These are phyloP conservation scores for Erythrophleum ivorense DNA, from an alignment of 331 rosid genomes.

Conservation along the genomic window DNA sequence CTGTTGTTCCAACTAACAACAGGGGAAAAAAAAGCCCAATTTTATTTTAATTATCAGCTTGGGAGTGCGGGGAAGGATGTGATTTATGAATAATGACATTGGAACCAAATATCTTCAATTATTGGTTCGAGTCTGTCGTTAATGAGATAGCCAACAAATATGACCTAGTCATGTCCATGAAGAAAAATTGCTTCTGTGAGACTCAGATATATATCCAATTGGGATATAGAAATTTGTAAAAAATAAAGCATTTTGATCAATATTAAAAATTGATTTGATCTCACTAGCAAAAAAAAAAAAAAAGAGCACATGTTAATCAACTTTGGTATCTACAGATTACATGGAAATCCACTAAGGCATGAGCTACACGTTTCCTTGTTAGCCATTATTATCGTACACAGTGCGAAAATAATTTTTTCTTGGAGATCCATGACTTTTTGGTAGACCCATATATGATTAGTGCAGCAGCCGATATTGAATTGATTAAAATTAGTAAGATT, in stretches of 20 bases:
- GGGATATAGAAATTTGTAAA: too few species aligned
- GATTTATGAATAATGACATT: constrained; percentile 3
- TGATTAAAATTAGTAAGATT: background rate
- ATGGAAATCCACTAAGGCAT: background rate
- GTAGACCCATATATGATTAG: background rate
- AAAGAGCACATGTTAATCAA: background rate
- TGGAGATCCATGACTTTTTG: constrained; percentile 3
- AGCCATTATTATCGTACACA: background rate
- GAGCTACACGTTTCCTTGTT: background rate
- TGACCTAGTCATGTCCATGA: background rate
- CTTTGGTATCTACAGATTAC: background rate
- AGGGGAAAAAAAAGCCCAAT: background rate
- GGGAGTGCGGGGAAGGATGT: background rate
- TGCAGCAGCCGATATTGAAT: background rate
- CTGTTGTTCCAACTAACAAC: constrained; percentile 15
- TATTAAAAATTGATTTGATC: background rate
- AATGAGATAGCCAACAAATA: background rate
- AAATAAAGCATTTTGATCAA: background rate
- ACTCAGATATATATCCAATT: background rate
- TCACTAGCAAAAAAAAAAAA: background rate
- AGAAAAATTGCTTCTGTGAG: background rate
- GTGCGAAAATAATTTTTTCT: background rate
- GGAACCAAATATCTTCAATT: constrained; percentile 24
- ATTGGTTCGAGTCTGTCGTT: background rate
- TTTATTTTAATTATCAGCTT: background rate